Evolutionary conservation across 306 rosid genomes (phyloP), one percentile per base, ranked within the genome.

Genomic region (Canavalia ensiformis): DNA sequence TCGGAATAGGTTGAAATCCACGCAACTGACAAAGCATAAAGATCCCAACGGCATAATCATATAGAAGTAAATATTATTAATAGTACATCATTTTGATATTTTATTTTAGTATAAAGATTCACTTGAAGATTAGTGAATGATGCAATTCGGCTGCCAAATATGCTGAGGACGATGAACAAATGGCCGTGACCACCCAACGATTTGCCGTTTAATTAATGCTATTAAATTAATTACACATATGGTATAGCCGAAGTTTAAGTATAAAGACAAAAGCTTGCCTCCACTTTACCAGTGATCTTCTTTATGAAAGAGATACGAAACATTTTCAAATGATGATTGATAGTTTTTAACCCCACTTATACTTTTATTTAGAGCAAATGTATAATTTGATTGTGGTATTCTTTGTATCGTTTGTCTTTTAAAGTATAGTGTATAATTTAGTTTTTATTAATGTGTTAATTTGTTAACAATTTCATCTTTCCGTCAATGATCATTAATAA

Each of bases 111-210:
- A 30, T 34, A 47, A 33, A 56, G 45, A 60, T 5, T 73, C 31
- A 37, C 30, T 57, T 13, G 81, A 82, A 57, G 64, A 79, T 68
- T 47, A 28, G 58, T 67, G 25, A 18, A 18, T 18, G 75, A 45
- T 51, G 51, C 47, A 67, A 74, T 82, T 82, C 85, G 77, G 85
- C 81, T 47, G 47, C 30, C 13, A 67, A 72, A 73, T 73, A 81
- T 64, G 74, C 79, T 5, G 41, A 75, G 65, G 81, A 57, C 55
- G 72, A 35, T 56, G 70, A 67, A 75, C 10, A 56, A 55, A 56
- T 74, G 52, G 75, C 51, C 58, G 6, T 41, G 28, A 63, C 50
- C 39, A 72, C 30, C 42, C 29, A 74, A 74, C 65, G 25, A 12
- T 65, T 65, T 75, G 76, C 68, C 80, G 58, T 18, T 75, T 74